Evolutionary conservation across 805 yeast species (phyloP), one percentile per base, ranked within the genome.

Genomic region (Zygotorulaspora chibaensis): DNA sequence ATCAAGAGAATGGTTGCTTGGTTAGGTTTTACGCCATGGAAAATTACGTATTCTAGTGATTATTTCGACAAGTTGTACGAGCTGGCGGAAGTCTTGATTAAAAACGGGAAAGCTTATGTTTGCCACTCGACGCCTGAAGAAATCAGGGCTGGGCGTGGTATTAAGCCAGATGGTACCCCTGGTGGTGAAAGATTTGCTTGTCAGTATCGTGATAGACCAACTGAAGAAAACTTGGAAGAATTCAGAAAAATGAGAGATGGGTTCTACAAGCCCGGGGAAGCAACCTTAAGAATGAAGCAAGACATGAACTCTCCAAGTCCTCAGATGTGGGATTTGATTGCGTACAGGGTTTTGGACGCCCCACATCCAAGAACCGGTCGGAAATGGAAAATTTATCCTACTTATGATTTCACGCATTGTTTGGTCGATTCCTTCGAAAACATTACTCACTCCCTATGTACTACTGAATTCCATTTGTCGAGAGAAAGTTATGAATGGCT

Each of bases 261-360:
- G 35, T 72, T 74, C 52, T 93, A 84, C 70, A 74, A 78, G 55
- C 89, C 89, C 35, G 98, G 98, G 54, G 87, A 87, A 67, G 98
- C 96, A 26, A 88, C 89, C 9, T 75, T 93, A 63, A 84, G 99
- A 71, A 93, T 93, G 98, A 91, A 91, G 66, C 96, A 88, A 74
- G 96, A 93, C 61, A 72, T 93, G 52, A 63, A 68, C 8, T 85
- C 93, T 13, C 96, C 96, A 52, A 86, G 87, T 53, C 99, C 99
- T 13, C 99, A 93, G 72, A 93, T 93, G 99, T 93, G 99, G 99
- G 99, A 93, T 70, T 76, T 93, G 54, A 93, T 93, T 51, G 99
- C 99, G 10, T 93, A 93, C 71, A 80, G 99, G 66, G 96, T 93
- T 2, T 74, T 93, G 58, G 77, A 91, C 57, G 89, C 96, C 11